A percentile compares a stretch with the other conserved stretches of the same genome.
phyloP scores from a whole-genome alignment of 305 asterid species.

The Plantago rigida region DNA sequence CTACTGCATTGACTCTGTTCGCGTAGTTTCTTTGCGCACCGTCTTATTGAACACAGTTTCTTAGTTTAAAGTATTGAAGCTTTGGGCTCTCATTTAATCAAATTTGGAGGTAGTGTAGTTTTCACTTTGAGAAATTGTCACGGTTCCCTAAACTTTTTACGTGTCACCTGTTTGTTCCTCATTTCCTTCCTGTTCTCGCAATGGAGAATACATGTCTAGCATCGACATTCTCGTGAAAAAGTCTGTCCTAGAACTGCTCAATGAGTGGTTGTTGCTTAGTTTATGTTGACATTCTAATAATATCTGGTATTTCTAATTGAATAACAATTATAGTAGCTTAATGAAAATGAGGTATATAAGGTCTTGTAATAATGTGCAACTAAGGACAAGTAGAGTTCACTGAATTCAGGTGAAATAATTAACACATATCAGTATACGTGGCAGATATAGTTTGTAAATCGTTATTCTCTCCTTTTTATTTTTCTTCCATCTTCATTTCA shows the following conservation, averaged over 20 bases:
- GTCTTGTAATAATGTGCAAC: background rate
- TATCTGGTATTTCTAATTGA: background rate
- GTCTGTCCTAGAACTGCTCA: conserved; percentile 2
- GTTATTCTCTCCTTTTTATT: background rate
- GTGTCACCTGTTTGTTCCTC: background rate
- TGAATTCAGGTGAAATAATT: background rate
- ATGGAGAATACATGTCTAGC: background rate
- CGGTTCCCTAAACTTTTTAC: background rate
- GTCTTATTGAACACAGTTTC: background rate
- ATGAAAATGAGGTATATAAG: background rate
- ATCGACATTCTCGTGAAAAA: background rate
- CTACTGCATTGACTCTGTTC: background rate
- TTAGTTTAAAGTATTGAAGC: background rate
- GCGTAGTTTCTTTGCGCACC: background rate
- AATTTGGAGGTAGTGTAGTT: background rate
- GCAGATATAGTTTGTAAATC: background rate
- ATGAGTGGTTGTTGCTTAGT: background rate
- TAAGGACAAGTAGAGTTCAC: background rate
- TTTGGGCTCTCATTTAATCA: too few species aligned
- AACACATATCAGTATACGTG: background rate
- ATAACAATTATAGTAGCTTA: background rate
- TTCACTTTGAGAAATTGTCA: background rate
- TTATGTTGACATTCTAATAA: background rate
- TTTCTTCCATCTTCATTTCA: background rate
- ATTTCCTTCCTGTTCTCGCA: background rate